These are phyloP conservation scores for Penicillium sp. DNA, from an alignment of 2,329 filamentous ascomycete species.

Conservation along the genomic window DNA sequence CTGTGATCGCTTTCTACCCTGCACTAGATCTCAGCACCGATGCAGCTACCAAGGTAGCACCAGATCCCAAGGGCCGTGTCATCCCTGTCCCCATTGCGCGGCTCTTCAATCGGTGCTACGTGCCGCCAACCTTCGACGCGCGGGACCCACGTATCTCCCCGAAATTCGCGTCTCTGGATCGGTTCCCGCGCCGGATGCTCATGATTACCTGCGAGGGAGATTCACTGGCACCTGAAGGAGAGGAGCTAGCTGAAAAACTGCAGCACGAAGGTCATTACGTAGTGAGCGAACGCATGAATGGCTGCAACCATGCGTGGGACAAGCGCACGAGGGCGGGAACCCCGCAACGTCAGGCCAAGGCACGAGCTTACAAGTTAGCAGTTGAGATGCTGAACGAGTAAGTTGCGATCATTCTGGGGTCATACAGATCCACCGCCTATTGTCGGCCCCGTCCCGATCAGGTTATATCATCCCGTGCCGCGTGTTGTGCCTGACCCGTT, in stretches of 20 bases:
- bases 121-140: slow-evolving; percentile 23
- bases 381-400: slow-evolving; percentile 29
- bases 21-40: slow-evolving; percentile 24
- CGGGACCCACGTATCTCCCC: slow-evolving; percentile 36
- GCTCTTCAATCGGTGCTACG: slow-evolving; percentile 32
- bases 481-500: slow-evolving; percentile 17
- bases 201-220: slow-evolving; percentile 33
- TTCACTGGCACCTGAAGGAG: slow-evolving; percentile 29
- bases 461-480: neutral
- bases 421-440: neutral
- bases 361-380: slow-evolving; percentile 36
- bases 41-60: slow-evolving; percentile 21
- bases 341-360: slow-evolving; percentile 28
- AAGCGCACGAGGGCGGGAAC: slow-evolving; percentile 31
- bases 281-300: slow-evolving; percentile 33
- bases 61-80: slow-evolving; percentile 18
- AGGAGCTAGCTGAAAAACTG: slow-evolving; percentile 29
- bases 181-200: slow-evolving; percentile 30
- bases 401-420: neutral
- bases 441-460: neutral
- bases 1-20: slow-evolving; percentile 36
- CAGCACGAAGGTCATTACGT: slow-evolving; percentile 23
- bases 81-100: slow-evolving; percentile 25
- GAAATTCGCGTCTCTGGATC: slow-evolving; percentile 23
- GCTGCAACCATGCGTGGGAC: slow-evolving; percentile 42